phyloP scores from a whole-genome alignment of 371 early-diverging fungal species.

The Actinomucor elegans region DNA sequence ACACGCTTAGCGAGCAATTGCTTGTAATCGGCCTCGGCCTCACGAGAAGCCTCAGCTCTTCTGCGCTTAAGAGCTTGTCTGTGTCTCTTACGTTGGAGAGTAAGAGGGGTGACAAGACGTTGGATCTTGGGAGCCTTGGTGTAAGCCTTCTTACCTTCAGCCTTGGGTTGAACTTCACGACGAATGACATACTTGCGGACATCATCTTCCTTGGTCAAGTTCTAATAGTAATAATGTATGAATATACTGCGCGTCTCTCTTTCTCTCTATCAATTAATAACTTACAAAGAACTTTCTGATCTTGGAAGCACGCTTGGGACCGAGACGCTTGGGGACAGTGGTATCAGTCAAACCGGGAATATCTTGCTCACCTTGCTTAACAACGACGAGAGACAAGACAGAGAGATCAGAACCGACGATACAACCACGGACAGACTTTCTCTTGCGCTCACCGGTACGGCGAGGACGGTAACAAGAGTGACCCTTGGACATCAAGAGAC shows the following conservation, averaged over 20 bases:
- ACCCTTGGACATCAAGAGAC: constrained; percentile 93
- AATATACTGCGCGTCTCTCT: no score
- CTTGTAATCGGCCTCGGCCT: constrained; percentile 91
- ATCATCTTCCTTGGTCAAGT: constrained; percentile 95
- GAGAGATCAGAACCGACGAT: constrained; percentile 96
- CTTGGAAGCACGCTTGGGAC: constrained; percentile 98
- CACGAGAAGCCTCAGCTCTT: constrained; percentile 76
- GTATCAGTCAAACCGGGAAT: constrained; percentile 97
- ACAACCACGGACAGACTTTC: constrained; percentile 99
- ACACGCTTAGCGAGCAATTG: constrained; percentile 88
- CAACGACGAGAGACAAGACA: constrained; percentile 92
- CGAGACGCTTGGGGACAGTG: constrained; percentile 91
- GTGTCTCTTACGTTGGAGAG: constrained; percentile 92
- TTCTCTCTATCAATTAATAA: no score
- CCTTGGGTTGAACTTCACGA: constrained; percentile 90
- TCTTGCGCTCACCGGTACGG: constrained; percentile 97
- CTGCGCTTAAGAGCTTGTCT: constrained; percentile 81
- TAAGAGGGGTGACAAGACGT: constrained; percentile 94
- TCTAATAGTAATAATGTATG: constrained; percentile 25
- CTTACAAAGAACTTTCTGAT: constrained; percentile 96
- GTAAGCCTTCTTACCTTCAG: constrained; percentile 85
- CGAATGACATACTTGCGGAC: constrained; percentile 98
- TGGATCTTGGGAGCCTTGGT: constrained; percentile 97
- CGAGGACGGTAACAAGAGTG: constrained; percentile 99
- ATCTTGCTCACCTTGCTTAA: constrained; percentile 95